Evolutionary conservation across 805 yeast genomes (phyloP).

Genomic region (Cyberlindnera veronae): DNA sequence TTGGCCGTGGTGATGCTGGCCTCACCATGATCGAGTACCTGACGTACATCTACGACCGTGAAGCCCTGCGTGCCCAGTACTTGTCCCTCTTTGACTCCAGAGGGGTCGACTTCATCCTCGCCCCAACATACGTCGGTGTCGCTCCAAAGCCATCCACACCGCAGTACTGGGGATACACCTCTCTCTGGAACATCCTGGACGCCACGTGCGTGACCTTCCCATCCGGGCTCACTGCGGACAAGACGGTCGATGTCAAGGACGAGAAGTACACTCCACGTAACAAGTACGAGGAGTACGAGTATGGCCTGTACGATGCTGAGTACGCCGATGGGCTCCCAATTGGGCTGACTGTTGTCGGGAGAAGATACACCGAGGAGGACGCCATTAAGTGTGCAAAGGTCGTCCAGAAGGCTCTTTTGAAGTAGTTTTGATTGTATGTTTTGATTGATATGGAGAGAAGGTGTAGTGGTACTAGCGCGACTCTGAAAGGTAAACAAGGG

Average conservation of each 20-base stretch:
- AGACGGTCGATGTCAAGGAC: slow-evolving; percentile 45
- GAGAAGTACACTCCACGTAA: slow-evolving; percentile 15
- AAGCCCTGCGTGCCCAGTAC: slow-evolving; percentile 56
- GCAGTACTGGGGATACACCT: slow-evolving; percentile 77
- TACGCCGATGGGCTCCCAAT: slow-evolving; percentile 54
- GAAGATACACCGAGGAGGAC: slow-evolving; percentile 47
- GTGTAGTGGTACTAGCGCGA: too few species aligned
- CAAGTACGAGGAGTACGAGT: slow-evolving; percentile 32
- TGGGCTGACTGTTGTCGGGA: slow-evolving; percentile 46
- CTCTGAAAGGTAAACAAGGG: too few species aligned
- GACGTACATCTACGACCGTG: slow-evolving; percentile 51
- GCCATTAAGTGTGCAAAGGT: slow-evolving; percentile 20
- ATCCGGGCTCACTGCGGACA: slow-evolving; percentile 41
- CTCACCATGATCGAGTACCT: slow-evolving; percentile 51
- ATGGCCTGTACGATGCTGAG: slow-evolving; percentile 33
- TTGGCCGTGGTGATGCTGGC: slow-evolving; percentile 53
- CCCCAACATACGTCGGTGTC: slow-evolving; percentile 65
- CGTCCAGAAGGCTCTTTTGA: slow-evolving; percentile 4
- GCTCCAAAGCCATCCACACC: slow-evolving; percentile 66
- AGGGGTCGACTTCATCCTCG: slow-evolving; percentile 59
- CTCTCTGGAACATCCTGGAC: slow-evolving; percentile 69
- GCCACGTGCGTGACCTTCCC: slow-evolving; percentile 64
- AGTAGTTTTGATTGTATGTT: too few species aligned
- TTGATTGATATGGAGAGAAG: too few species aligned
- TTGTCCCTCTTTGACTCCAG: slow-evolving; percentile 47